phyloP scores from a whole-genome alignment of 1,139 yeast genomes.

The Pichia sp. region DNA sequence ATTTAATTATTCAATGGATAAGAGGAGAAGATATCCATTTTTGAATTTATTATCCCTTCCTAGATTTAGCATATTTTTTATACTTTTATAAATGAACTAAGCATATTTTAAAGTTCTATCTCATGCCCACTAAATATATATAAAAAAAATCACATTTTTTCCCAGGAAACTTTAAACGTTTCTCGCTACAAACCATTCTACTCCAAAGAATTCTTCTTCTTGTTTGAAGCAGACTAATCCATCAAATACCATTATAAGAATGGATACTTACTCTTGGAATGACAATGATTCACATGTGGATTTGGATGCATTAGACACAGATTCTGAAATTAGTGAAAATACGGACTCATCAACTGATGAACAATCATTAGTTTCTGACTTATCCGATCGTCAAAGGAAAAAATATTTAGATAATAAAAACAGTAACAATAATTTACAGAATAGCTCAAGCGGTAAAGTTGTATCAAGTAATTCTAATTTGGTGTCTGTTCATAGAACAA shows the following conservation, averaged over 20 bases:
- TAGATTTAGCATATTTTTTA: neutral
- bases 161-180: neutral
- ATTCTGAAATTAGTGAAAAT: conserved; percentile 1
- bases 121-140: too few relatives aligned
- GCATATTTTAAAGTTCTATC: too few relatives aligned
- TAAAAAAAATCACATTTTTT: neutral
- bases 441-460: neutral
- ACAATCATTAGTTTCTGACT: neutral
- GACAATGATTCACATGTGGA: conserved; percentile 14
- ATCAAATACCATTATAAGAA: neutral
- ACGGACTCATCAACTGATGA: neutral
- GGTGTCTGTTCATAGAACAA: neutral
- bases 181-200: neutral
- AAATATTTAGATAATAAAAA: neutral
- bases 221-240: neutral
- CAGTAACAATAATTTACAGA: neutral
- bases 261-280: neutral
- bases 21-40: conserved; percentile 64
- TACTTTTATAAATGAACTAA: neutral
- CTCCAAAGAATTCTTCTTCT: too few relatives aligned
- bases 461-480: neutral
- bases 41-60: conserved; percentile 17
- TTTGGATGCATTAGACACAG: conserved; percentile 14
- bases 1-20: conserved; percentile 61
- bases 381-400: neutral